Evolutionary conservation across 306 rosid species (phyloP).

Genomic region (apple (Malus domestica)): ASM211411v1 NC_041789.1:18498501-18499000

Average conservation of each 20-base stretch:
- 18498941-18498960: background rate
- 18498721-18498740: slow-evolving; percentile 8
- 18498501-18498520: background rate
- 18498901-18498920: background rate
- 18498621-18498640: too few relatives aligned
- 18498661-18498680: too few relatives aligned
- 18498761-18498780: slow-evolving; percentile 13
- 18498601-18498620: background rate
- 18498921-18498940: background rate
- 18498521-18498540: slow-evolving; percentile 7
- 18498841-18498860: slow-evolving; percentile 3
- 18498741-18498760: slow-evolving; percentile 8
- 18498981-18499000: too few relatives aligned
- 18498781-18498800: slow-evolving; percentile 14
- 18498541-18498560: too few relatives aligned
- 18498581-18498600: too few relatives aligned
- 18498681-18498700: too few relatives aligned
- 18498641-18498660: too few relatives aligned
- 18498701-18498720: too few relatives aligned
- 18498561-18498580: too few relatives aligned
- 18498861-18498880: too few relatives aligned
- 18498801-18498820: slow-evolving; percentile 15
- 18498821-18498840: slow-evolving; percentile 20
- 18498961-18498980: background rate
- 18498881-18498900: too few relatives aligned